Conservation (phyloP, 2,329 filamentous ascomycete genomes). For the Simplicillium aogashimaense region DNA sequence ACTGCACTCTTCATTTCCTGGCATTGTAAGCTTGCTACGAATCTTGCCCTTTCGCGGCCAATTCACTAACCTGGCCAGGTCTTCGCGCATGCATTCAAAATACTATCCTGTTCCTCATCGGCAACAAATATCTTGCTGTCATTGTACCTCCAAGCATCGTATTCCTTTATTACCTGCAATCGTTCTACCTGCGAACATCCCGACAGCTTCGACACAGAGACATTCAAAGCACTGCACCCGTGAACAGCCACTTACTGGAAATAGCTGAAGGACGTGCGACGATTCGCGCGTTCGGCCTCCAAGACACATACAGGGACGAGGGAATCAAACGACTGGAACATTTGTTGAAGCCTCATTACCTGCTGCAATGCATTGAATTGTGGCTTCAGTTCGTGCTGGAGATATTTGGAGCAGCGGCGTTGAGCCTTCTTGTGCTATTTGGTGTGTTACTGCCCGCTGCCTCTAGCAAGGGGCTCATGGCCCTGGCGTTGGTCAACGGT, state of each 20-base stretch:
- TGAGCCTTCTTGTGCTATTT: too few species aligned
- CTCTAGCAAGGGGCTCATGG: conserved; percentile 21
- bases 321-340: conserved; percentile 19
- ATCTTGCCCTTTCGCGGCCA: too few species aligned
- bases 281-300: conserved; percentile 26
- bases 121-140: conserved; percentile 33
- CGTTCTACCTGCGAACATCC: conserved; percentile 20
- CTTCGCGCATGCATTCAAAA: not conserved
- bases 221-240: conserved; percentile 18
- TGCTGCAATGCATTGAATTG: conserved; percentile 36
- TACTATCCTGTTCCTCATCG: conserved; percentile 28
- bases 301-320: conserved; percentile 9
- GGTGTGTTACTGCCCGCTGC: too few species aligned
- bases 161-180: conserved; percentile 15
- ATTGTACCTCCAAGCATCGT: conserved; percentile 27
- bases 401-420: too few species aligned
- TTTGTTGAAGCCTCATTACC: conserved; percentile 22
- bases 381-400: conserved; percentile 40
- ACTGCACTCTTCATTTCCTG: not conserved
- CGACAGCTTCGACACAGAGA: conserved; percentile 18
- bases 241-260: conserved; percentile 17
- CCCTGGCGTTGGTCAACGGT: conserved; percentile 22
- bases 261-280: conserved; percentile 14
- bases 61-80: too few species aligned
- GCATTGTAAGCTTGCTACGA: conserved; percentile 1